phyloP scores from a whole-genome alignment of 441 rosid genomes.

The Populus hybrid region DNA sequence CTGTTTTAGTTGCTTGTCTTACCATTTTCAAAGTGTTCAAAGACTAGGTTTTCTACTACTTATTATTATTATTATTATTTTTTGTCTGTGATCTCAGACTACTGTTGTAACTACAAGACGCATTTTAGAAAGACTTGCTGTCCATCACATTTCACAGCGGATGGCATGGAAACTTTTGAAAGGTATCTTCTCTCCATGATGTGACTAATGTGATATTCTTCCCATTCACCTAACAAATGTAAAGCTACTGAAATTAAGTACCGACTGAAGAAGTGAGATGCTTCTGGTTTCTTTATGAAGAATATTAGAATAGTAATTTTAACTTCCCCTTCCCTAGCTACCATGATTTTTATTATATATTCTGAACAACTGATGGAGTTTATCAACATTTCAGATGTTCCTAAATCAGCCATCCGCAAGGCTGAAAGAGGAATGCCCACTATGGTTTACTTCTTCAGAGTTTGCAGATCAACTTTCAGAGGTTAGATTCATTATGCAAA shows the following conservation, averaged over 20 bases:
- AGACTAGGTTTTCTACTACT: neutral
- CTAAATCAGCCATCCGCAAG: conserved; percentile 77
- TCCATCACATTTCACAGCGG: conserved; percentile 74
- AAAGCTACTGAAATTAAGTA: neutral
- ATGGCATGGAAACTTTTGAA: conserved; percentile 97
- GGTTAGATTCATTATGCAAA: conserved; percentile 33
- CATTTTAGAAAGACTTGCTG: conserved; percentile 82
- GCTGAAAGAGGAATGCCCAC: conserved; percentile 77
- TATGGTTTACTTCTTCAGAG: conserved; percentile 56
- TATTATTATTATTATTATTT: conserved; percentile 13
- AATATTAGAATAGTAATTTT: neutral
- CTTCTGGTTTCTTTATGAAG: neutral
- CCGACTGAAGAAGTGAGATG: neutral
- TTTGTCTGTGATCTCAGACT: conserved; percentile 45
- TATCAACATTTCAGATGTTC: conserved; percentile 56
- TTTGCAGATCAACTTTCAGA: conserved; percentile 83
- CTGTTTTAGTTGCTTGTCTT: neutral
- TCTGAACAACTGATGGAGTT: conserved; percentile 14
- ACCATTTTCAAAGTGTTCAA: neutral
- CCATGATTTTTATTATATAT: conserved; percentile 6
- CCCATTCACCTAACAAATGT: neutral
- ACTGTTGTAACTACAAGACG: conserved; percentile 86
- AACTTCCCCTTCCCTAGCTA: conserved; percentile 2
- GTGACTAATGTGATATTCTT: neutral
- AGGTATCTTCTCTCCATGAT: conserved; percentile 41